phyloP scores from a whole-genome alignment of 2,329 filamentous ascomycete species.

The Dactylellina parvicollis region DNA sequence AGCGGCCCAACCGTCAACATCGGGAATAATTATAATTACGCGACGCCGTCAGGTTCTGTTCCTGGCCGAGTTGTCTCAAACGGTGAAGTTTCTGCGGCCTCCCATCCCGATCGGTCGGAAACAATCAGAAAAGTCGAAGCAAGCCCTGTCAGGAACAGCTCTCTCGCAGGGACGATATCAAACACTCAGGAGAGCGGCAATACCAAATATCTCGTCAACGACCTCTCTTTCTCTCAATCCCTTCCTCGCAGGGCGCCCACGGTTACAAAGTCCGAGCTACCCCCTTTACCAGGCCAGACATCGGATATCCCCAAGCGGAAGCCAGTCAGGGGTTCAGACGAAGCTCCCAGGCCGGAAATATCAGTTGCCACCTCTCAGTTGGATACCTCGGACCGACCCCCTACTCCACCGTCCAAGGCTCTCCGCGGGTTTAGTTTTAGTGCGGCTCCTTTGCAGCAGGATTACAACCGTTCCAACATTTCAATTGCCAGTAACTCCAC shows the following conservation, averaged over 20 bases:
- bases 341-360: conserved; percentile 27
- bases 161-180: background rate
- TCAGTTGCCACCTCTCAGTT: background rate
- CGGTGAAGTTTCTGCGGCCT: conserved; percentile 33
- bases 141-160: conserved; percentile 39
- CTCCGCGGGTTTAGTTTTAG: conserved; percentile 18
- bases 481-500: conserved; percentile 34
- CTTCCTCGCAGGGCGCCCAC: conserved; percentile 25
- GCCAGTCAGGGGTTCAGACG: conserved; percentile 39
- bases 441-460: conserved; percentile 13
- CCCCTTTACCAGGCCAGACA: conserved; percentile 47
- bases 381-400: conserved; percentile 33
- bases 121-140: background rate
- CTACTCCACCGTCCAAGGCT: conserved; percentile 46
- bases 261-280: conserved; percentile 43
- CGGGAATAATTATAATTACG: conserved; percentile 28
- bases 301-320: conserved; percentile 49
- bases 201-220: conserved; percentile 46
- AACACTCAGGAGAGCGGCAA: conserved; percentile 48
- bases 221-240: conserved; percentile 27
- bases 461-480: conserved; percentile 35
- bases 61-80: conserved; percentile 24
- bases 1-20: background rate
- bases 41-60: conserved; percentile 19
- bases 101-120: conserved; percentile 49